These are phyloP conservation scores for Nothophytophthora sp. DNA, from an alignment of 352 stramenopile species.

Conservation along the genomic window DNA sequence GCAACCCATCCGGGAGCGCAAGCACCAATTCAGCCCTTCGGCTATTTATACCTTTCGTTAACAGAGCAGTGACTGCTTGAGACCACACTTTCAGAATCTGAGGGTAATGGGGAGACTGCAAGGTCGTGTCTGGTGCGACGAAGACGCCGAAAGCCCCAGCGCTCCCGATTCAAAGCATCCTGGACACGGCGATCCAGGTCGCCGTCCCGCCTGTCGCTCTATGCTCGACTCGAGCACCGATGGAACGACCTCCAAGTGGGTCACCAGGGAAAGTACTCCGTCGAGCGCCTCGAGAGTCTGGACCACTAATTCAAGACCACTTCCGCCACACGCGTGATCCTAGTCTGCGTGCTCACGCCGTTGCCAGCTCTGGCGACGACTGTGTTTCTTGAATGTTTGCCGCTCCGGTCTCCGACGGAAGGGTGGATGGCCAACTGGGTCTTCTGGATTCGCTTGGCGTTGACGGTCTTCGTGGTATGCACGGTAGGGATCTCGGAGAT, in stretches of 20 bases:
- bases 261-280: slow-evolving; percentile 6
- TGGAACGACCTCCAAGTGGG: slow-evolving; percentile 2
- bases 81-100: no score
- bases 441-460: neutral
- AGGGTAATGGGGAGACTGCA: no score
- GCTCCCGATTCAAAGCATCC: no score
- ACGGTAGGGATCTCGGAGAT: neutral
- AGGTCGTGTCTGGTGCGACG: no score
- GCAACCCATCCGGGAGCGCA: no score
- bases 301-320: slow-evolving; percentile 5
- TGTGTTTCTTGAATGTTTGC: neutral
- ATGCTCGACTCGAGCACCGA: slow-evolving; percentile 2
- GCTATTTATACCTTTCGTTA: no score
- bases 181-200: no score
- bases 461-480: neutral
- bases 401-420: neutral
- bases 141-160: neutral
- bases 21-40: no score
- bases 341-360: slow-evolving; percentile 1
- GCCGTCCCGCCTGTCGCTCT: neutral
- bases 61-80: no score
- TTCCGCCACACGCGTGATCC: neutral
- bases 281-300: slow-evolving; percentile 9
- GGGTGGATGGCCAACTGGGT: neutral
- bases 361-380: neutral